Evolutionary conservation across 768 basidiomycete genomes (phyloP), one percentile per base, ranked within the genome.

Genomic region (Clitopilus hobsonii): DNA sequence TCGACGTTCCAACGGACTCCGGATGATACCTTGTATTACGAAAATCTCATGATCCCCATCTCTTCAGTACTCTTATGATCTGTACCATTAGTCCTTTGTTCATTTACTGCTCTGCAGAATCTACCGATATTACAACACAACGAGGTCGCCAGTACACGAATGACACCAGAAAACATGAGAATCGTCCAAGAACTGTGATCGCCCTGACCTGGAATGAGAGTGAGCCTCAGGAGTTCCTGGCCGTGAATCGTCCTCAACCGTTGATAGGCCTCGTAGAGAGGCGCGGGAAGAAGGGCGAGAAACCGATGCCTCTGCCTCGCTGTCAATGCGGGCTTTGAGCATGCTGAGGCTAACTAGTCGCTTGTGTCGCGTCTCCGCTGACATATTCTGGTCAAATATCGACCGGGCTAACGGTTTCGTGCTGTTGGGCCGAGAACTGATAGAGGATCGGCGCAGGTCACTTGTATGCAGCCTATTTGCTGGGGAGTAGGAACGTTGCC

Each of bases 81-180:
- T 51, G 49, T 51, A 51, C 23, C 13, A 48, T 10, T 51, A 51
- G 26, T n/a, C 10, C 29, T 23, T 45, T 20, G 22, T 45, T 45
- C 41, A 23, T 45, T 18, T 45, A 20, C 22, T 8, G n/a, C 16
- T 45, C n/a, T 20, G 22, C 5, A 20, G n/a, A 20, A 50, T 27
- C 25, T 5, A 5, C 13, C 23, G 26, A 27, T n/a, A n/a, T 63
- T 54, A 89, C 56, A 94, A 71, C 57, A 93, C 84, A 36, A 94
- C 88, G 36, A 93, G 70, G 68, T 94, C 91, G 48, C 91, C 91
- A 49, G 73, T 76, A 75, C 91, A 94, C 18, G 88, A 83, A 63
- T 84, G 79, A 71, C 91, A 94, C 90, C 91, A 94, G 71, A 94
- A 93, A 16, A 94, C 82, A 65, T 93, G 91, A 24, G 90, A 84